Evolutionary conservation across 208 protist genomes (phyloP), one percentile per base, ranked within the genome.

Genomic region (Strigomonas culicis): DNA sequence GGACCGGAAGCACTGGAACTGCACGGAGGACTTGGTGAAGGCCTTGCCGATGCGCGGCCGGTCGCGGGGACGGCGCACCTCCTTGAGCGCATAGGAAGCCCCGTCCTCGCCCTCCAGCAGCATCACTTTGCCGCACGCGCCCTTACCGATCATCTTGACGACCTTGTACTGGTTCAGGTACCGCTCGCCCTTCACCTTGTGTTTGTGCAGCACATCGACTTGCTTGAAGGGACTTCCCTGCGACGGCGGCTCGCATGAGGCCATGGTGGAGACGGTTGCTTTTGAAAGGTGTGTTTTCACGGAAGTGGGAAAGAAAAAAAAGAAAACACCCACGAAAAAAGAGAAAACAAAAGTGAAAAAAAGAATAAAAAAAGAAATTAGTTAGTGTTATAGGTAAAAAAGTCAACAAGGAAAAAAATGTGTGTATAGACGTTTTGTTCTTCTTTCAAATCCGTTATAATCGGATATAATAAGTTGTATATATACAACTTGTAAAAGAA

Each of bases 121-220:
- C 49, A 78, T 67, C 24, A 95, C 89, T 19, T 82, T 83, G 11
- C 85, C 83, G 34, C 71, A 91, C 22, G 77, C 60, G 19, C 90
- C 90, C 28, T 74, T 41, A 32, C 90, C 90, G 41, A 96, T 78
- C 55, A 85, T 83, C 22, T 82, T 72, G 4, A 93, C 58, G 0
- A 96, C 47, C 31, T 75, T 71, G 74, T 94, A 94, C 58, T 92
- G 52, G 63, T 94, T 96, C 52, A 93, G 69, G 63, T 75, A 86
- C 22, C 66, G 50, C 50, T 31, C 28, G 4, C 50, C 43, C n/a
- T 76, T 59, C 30, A n/a, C 13, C 52, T 56, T 59, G 3, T 22
- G 32, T 11, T 49, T 47, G 0, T 52, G 22, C 41, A 72, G 36
- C 39, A 46, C 39, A 28, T 53, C 15, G 34, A 39, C 34, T 4